phyloP scores from a whole-genome alignment of 495 filamentous ascomycete genomes.

The Evernia prunastri region DNA sequence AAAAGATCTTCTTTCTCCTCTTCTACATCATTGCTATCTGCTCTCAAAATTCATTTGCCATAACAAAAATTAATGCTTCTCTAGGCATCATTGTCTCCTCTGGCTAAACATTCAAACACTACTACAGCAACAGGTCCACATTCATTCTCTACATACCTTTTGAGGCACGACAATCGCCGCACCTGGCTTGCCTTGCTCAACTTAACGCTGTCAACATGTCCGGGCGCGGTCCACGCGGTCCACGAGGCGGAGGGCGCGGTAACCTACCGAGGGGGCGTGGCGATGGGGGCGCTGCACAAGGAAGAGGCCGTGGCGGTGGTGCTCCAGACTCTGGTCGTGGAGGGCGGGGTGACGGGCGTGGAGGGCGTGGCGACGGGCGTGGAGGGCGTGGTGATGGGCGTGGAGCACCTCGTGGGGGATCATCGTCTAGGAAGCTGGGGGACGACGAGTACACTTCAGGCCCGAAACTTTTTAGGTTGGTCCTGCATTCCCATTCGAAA shows the following conservation, averaged over 20 bases:
- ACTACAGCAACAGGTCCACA: not conserved
- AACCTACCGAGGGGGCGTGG: not conserved
- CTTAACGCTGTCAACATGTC: not conserved
- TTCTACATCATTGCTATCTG: not conserved
- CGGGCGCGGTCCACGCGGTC: not conserved
- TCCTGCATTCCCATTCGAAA: not conserved
- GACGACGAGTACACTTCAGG: constrained; percentile 14
- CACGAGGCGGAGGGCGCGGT: constrained; percentile 9
- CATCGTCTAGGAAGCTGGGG: not conserved
- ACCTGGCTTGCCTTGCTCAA: not conserved
- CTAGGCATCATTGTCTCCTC: not conserved
- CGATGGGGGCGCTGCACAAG: constrained; percentile 1
- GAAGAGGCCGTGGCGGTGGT: constrained; percentile 6
- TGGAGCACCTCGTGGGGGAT: not conserved
- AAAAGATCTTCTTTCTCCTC: not conserved
- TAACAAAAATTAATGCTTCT: not conserved
- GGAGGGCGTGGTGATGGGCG: constrained; percentile 5
- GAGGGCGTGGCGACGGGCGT: not conserved
- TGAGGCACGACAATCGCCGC: not conserved
- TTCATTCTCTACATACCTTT: not conserved
- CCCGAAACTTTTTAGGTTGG: not conserved
- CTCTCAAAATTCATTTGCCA: not conserved
- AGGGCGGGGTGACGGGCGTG: constrained; percentile 3
- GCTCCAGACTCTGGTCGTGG: not conserved
- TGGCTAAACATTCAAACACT: not conserved